phyloP scores from a whole-genome alignment of 805 yeast species.

The Cyberlindnera misumaiensis region DNA sequence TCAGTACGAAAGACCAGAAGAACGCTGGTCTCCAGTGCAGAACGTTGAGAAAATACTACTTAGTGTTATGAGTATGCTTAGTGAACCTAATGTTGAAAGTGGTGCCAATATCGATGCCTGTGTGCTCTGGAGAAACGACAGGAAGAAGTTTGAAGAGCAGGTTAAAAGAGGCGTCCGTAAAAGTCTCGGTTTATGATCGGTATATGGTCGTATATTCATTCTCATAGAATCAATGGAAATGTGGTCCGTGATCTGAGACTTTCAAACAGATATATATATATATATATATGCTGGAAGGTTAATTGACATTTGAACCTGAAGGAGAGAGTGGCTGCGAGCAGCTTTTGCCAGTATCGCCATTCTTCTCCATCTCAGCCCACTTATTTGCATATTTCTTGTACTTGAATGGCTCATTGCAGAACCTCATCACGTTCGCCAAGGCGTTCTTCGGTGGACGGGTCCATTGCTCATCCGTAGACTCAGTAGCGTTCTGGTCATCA shows the following conservation, averaged over 20 bases:
- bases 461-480: conserved; percentile 16
- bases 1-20: conserved; percentile 91
- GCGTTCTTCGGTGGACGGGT: conserved; percentile 5
- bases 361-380: conserved; percentile 6
- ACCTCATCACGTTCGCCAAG: conserved; percentile 4
- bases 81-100: conserved; percentile 93
- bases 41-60: conserved; percentile 93
- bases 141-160: conserved; percentile 55
- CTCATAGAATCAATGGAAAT: too few species aligned
- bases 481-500: conserved; percentile 30
- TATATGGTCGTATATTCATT: too few species aligned
- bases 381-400: conserved; percentile 7
- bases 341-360: too few species aligned
- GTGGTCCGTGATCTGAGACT: too few species aligned
- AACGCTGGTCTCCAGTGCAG: conserved; percentile 97
- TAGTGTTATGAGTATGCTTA: conserved; percentile 92
- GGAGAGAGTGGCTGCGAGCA: too few species aligned
- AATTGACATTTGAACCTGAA: too few species aligned
- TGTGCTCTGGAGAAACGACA: conserved; percentile 86
- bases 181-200: conserved; percentile 55
- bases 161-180: conserved; percentile 64
- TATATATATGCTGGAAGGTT: too few species aligned
- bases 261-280: too few species aligned
- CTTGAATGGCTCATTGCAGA: conserved; percentile 10
- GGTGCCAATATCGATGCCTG: conserved; percentile 83